phyloP scores from a whole-genome alignment of 148 eudicot species.

The Silene latifolia region DNA sequence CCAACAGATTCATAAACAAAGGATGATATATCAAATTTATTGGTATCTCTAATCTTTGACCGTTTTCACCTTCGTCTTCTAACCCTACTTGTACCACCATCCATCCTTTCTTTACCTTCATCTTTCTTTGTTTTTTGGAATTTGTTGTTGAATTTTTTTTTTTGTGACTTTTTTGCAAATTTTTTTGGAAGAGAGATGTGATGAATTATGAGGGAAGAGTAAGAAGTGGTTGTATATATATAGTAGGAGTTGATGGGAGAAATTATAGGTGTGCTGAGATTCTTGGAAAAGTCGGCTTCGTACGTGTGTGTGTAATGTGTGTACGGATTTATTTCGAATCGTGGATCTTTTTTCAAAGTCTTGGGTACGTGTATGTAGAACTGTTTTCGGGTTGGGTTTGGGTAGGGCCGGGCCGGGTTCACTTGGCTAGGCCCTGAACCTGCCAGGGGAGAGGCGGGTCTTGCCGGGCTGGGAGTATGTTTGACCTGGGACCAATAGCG shows the following conservation, averaged over 20 bases:
- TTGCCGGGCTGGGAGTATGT: no score
- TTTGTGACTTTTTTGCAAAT: no score
- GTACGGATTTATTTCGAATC: neutral
- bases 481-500: no score
- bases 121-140: conserved; percentile 21
- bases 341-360: no score
- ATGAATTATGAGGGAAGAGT: neutral
- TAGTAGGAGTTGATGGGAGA: neutral
- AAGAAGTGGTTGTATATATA: neutral
- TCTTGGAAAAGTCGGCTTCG: neutral
- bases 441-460: no score
- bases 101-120: conserved; percentile 44
- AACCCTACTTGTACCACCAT: conserved; percentile 40
- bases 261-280: neutral
- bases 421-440: no score
- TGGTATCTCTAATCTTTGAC: conserved; percentile 40
- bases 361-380: no score
- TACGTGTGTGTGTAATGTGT: conserved; percentile 3
- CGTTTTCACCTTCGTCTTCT: conserved; percentile 22
- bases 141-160: neutral
- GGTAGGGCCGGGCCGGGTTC: no score
- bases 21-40: conserved; percentile 52
- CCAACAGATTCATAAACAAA: conserved; percentile 32
- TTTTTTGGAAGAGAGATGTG: neutral
- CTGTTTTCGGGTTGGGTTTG: no score